Percentiles rank a stretch among this genome's conserved stretches.
Conservation (phyloP, 2,329 filamentous ascomycete species). For the Fusarium acutatum region DNA sequence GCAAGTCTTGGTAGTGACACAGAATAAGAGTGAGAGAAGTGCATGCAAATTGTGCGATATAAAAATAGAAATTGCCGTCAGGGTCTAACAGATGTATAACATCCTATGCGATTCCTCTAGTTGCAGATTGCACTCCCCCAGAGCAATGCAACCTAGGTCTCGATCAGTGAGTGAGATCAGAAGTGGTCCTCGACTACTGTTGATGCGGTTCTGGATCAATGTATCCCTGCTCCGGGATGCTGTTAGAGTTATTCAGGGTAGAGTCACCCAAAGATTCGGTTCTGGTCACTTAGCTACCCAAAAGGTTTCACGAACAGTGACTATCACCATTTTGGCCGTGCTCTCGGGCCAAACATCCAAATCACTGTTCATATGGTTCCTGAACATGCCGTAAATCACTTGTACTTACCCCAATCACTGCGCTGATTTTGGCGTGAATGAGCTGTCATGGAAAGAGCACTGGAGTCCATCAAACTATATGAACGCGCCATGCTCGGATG, state of each 20-base stretch:
- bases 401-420: background rate
- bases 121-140: too few species aligned
- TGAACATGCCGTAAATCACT: background rate
- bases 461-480: background rate
- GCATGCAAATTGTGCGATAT: too few species aligned
- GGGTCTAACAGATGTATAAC: background rate
- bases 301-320: background rate
- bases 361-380: background rate
- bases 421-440: rapidly evolving
- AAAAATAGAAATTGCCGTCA: background rate
- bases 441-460: background rate
- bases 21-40: rapidly evolving
- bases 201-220: rapidly evolving
- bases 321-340: too few species aligned
- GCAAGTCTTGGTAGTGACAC: too few species aligned
- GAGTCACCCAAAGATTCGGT: too few species aligned
- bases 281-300: background rate
- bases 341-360: background rate
- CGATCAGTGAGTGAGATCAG: background rate
- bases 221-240: rapidly evolving
- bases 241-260: background rate
- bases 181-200: background rate
- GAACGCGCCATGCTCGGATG: rapidly evolving
- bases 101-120: background rate
- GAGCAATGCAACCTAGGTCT: background rate